A percentile compares a stretch with the other conserved stretches of the same genome.
phyloP scores from a whole-genome alignment of 1,139 yeast species.

The Debaryomyces coudertii region DNA sequence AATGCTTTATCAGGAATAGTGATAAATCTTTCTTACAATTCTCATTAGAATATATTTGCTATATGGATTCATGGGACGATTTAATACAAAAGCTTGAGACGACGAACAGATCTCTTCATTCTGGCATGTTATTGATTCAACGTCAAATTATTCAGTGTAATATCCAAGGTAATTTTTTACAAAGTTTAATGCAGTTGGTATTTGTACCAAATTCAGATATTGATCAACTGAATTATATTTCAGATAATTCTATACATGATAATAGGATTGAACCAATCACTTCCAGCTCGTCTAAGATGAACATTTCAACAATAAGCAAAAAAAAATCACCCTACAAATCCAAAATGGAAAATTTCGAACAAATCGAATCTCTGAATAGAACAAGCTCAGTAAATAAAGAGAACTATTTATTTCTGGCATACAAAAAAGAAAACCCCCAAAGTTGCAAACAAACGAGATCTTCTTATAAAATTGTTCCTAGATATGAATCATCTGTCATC shows the following conservation, averaged over 20 bases:
- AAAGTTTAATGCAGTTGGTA: not conserved
- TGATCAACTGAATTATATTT: not conserved
- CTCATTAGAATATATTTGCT: conserved; percentile 17
- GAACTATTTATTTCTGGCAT: too few species aligned
- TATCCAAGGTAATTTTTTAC: not conserved
- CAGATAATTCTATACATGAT: not conserved
- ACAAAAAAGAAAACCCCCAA: too few species aligned
- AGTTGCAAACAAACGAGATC: too few species aligned
- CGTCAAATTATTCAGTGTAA: not conserved
- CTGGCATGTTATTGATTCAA: not conserved
- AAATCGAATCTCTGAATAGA: too few species aligned
- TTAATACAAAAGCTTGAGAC: conserved; percentile 10
- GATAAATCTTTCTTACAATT: conserved; percentile 14
- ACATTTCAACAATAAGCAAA: too few species aligned
- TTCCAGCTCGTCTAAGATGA: too few species aligned
- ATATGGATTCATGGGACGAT: conserved; percentile 14
- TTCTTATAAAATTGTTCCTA: too few species aligned
- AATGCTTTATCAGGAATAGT: not conserved
- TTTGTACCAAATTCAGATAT: not conserved
- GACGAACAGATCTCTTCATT: not conserved
- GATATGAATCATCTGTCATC: too few species aligned
- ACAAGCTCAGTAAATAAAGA: too few species aligned
- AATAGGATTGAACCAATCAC: not conserved
- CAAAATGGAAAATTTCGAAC: not conserved
- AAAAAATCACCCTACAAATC: not conserved